Evolutionary conservation across 768 basidiomycete genomes (phyloP), one percentile per base, ranked within the genome.

Genomic region (Phaffia australis): DNA sequence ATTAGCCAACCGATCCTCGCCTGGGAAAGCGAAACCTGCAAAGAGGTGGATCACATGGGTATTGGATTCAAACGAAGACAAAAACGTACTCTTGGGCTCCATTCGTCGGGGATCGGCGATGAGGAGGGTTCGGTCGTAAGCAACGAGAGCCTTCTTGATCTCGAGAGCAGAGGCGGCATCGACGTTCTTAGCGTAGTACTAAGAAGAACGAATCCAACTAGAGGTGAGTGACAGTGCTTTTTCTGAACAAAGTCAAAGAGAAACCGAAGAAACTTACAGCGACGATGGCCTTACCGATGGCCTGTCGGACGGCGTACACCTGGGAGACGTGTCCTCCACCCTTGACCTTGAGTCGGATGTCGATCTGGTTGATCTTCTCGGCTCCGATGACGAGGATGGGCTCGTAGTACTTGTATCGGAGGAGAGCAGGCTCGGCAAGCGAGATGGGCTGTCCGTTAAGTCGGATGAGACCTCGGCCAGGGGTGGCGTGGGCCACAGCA

Each of bases 291-390:
- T 95, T 97, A 72, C 89, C 87, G 74, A 99, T 94, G 49, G 95
- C 95, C 81, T 99, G 95, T 70, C 95, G 89, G 77, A 98, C 90
- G 70, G 95, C 95, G 80, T 98, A 99, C 70, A 99, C 83, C 79
- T 99, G 94, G 63, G 94, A 94, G 68, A 91, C 92, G 82, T 98
- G 95, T 79, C 95, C 95, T 83, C 95, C 95, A 77, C 95, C 95
- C 79, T 92, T 93, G 72, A 95, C 94, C 60, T 93, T 89, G 63
- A 98, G 89, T 72, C 94, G 89, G 79, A 99, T 92, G 80, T 99
- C 94, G 73, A 98, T 82, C 71, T 81, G 81, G 66, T 82, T 79
- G 76, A 97, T 92, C 49, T 87, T 82, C 56, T 95, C 91, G 75
- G 90, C 87, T 69, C 91, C 90, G 68, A 86, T 86, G 66, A 95